A percentile compares a stretch with the other conserved stretches of the same genome.
phyloP scores from a whole-genome alignment of 306 rosid species.

The Gastrolobium bilobum region DNA sequence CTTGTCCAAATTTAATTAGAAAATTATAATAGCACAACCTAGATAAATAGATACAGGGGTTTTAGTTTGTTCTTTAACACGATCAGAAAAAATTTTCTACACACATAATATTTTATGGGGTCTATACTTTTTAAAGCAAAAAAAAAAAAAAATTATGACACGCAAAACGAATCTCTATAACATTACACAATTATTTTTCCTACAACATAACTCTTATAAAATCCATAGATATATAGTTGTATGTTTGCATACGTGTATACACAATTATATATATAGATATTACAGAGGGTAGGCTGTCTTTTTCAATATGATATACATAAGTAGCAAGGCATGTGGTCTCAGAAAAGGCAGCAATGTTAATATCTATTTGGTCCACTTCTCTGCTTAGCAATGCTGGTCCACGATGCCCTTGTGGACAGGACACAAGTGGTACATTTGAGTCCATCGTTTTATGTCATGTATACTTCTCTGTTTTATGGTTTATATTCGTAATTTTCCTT shows the following conservation, averaged over 20 bases:
- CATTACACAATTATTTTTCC: too few relatives aligned
- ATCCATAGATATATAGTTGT: too few relatives aligned
- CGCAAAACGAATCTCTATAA: too few relatives aligned
- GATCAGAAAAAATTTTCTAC: too few relatives aligned
- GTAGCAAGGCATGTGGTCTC: conserved; percentile 69
- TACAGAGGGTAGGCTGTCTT: conserved; percentile 55
- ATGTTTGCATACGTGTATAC: too few relatives aligned
- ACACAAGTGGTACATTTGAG: conserved; percentile 27
- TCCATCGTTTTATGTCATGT: conserved; percentile 4
- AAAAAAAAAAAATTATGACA: too few relatives aligned
- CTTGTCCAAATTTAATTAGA: conserved; percentile 21
- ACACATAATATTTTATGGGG: too few relatives aligned
- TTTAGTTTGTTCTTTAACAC: too few relatives aligned
- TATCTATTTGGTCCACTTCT: conserved; percentile 54
- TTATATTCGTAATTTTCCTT: conserved; percentile 8
- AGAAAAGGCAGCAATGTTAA: conserved; percentile 60
- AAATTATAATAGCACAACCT: background rate
- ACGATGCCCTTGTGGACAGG: conserved; percentile 49
- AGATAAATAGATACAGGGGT: background rate
- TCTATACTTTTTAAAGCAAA: too few relatives aligned
- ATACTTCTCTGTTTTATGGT: background rate
- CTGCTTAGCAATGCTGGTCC: conserved; percentile 44
- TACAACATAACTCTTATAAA: too few relatives aligned
- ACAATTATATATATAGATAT: background rate
- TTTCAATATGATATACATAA: conserved; percentile 50